Percentiles rank a stretch among this genome's conserved stretches.
These are phyloP conservation scores for Cutaneotrichosporon sp. DNA, from an alignment of 1,284 basidiomycete species.

Conservation along the genomic window DNA sequence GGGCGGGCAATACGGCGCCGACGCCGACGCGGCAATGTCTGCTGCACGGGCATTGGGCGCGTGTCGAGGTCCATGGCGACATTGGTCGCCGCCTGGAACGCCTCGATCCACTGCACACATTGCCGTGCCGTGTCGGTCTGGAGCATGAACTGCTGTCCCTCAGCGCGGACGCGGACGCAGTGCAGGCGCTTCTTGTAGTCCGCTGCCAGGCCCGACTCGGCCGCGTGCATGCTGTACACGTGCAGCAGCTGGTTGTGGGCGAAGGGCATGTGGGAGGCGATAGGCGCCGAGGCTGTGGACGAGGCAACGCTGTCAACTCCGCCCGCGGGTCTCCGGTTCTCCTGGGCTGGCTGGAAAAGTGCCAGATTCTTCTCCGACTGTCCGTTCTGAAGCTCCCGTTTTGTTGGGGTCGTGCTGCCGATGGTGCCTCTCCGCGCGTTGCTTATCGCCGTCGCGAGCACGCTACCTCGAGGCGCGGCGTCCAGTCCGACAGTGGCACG, in stretches of 20 bases:
- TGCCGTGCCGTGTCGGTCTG: conserved; percentile 80
- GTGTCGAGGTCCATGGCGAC: conserved; percentile 86
- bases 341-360: conserved; percentile 27
- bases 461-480: conserved; percentile 1
- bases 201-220: conserved; percentile 88
- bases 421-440: conserved; percentile 9
- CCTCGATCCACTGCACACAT: conserved; percentile 96
- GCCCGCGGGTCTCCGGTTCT: background rate
- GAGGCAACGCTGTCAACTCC: conserved; percentile 11
- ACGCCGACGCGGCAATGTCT: conserved; percentile 52
- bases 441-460: conserved; percentile 4
- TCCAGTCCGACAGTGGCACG: conserved; percentile 16
- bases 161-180: conserved; percentile 86
- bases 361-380: conserved; percentile 31
- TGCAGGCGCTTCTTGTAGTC: conserved; percentile 93
- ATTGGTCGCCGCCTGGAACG: conserved; percentile 88
- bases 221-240: conserved; percentile 78
- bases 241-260: conserved; percentile 50
- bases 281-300: conserved; percentile 15
- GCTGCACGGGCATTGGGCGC: conserved; percentile 77
- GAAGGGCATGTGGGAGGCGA: conserved; percentile 43
- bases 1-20: conserved; percentile 37
- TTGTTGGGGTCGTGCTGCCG: conserved; percentile 1
- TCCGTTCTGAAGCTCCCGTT: background rate
- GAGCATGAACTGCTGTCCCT: conserved; percentile 93